Conservation (phyloP, 2,329 filamentous ascomycete genomes). For the Colletotrichum shisoi region DNA sequence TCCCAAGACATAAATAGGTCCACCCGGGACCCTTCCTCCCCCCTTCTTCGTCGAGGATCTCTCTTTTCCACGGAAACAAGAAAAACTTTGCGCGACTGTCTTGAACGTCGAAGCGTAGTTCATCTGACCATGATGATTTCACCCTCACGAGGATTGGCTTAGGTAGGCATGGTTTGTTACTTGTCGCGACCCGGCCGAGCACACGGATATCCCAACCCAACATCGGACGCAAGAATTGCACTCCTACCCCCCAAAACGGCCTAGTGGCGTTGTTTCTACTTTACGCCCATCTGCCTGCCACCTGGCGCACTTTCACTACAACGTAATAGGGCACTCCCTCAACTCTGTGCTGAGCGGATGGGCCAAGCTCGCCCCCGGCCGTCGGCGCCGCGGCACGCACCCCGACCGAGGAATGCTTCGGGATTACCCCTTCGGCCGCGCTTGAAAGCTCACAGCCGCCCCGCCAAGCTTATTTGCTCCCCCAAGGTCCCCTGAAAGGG, state of each 20-base stretch:
- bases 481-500: not conserved
- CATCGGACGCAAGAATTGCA: slow-evolving; percentile 14
- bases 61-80: not conserved
- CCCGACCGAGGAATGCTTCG: not conserved
- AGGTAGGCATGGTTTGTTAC: not conserved
- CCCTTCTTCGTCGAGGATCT: not conserved
- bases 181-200: not conserved
- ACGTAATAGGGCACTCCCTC: not conserved
- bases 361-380: slow-evolving; percentile 7
- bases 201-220: not conserved
- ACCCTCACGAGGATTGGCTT: not conserved
- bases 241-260: slow-evolving; percentile 2
- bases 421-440: slow-evolving; percentile 13
- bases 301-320: not conserved
- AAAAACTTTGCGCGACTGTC: not conserved
- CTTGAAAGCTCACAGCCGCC: not conserved
- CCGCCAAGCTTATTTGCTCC: not conserved
- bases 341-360: not conserved
- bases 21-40: not conserved
- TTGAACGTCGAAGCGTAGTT: not conserved
- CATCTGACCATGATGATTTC: not conserved
- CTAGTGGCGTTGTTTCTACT: slow-evolving; percentile 1
- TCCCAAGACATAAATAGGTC: not conserved
- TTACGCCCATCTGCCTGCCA: not conserved
- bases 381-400: not conserved